A percentile compares a stretch with the other conserved stretches of the same genome.
phyloP scores from a whole-genome alignment of 2,329 filamentous ascomycete species.

The Sporothrix brunneoviolacea region DNA sequence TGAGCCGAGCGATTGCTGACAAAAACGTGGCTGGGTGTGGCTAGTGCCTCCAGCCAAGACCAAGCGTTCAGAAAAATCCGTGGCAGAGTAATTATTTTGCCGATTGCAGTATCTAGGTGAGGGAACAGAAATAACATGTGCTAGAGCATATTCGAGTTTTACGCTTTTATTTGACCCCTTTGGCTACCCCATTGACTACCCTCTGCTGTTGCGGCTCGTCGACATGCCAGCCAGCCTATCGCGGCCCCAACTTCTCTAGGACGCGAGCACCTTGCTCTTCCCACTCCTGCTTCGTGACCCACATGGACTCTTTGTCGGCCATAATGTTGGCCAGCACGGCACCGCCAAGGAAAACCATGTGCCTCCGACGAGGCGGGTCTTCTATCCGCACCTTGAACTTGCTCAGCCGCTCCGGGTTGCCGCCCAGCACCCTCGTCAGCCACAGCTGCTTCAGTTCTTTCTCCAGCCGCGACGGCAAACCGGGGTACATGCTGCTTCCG shows the following conservation, averaged over 20 bases:
- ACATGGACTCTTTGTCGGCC: slow-evolving; percentile 98
- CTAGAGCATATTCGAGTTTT: too few relatives aligned
- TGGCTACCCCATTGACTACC: too few relatives aligned
- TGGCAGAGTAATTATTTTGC: too few relatives aligned
- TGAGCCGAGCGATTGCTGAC: too few relatives aligned
- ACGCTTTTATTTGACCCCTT: too few relatives aligned
- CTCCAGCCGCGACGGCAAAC: slow-evolving; percentile 86
- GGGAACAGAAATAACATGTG: too few relatives aligned
- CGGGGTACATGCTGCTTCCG: slow-evolving; percentile 98
- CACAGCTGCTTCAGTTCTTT: slow-evolving; percentile 99
- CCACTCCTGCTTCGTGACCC: slow-evolving; percentile 97
- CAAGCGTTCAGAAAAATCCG: too few relatives aligned
- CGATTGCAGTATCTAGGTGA: too few relatives aligned
- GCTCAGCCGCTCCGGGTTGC: slow-evolving; percentile 86
- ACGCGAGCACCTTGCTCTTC: slow-evolving; percentile 80
- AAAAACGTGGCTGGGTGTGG: too few relatives aligned
- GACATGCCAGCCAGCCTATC: too few relatives aligned
- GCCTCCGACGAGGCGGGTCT: slow-evolving; percentile 86
- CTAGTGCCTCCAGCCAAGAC: too few relatives aligned
- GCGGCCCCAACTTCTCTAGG: slow-evolving; percentile 86
- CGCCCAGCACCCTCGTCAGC: slow-evolving; percentile 83
- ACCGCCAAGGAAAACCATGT: slow-evolving; percentile 98
- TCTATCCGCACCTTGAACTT: slow-evolving; percentile 99
- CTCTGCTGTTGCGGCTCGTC: too few relatives aligned
- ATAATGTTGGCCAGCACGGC: slow-evolving; percentile 97